Evolutionary conservation across 2,329 filamentous ascomycete genomes (phyloP), one percentile per base, ranked within the genome.

Genomic region (Apiospora phragmitis): DNA sequence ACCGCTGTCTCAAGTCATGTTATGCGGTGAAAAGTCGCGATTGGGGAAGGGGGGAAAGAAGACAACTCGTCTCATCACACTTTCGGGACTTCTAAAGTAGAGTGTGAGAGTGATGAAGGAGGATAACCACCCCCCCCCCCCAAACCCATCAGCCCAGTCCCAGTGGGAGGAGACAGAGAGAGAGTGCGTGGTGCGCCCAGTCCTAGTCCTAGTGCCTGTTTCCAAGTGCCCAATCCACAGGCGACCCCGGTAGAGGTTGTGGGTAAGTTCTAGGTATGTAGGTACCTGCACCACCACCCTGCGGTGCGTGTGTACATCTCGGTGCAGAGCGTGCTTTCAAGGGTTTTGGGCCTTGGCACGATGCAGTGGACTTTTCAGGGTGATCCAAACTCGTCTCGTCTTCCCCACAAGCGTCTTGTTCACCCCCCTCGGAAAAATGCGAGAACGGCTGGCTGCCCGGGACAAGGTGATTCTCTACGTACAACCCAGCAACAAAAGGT

Each of bases 31-130:
- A 68, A 55, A 26, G 32, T 35, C 47, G 67, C 67, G 42, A 51
- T 68, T 68, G 67, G 67, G 32, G 35, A 68, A 21, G 42, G 38
- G 65, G 16, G 32, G 14, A 21, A 21, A 43, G 65, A 67, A 67
- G 41, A 68, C 14, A 26, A 32, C 43, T 68, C 45, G 67, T 68
- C 67, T 68, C 67, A 51, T 55, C 67, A 41, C 43, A 68, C 55
- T 62, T 62, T 38, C 55, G 55, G 55, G 55, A 62, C 55, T 62
- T 62, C 55, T 62, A 62, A 62, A 62, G 55, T 62, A 38, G 18
- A 12, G 21, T n/a, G 47, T 49, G 14, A 11, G 67, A 55, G 67
- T 24, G 29, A 55, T 24, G 67, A 67, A 26, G 41, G 45, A 68
- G 67, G 45, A 49, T 35, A 68, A 42, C 26, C 41, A 26, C 65